A percentile compares a stretch with the other conserved stretches of the same genome.
Evolutionary conservation across 2,329 filamentous ascomycete species (phyloP).

Genomic region (Monosporascus sp.): DNA sequence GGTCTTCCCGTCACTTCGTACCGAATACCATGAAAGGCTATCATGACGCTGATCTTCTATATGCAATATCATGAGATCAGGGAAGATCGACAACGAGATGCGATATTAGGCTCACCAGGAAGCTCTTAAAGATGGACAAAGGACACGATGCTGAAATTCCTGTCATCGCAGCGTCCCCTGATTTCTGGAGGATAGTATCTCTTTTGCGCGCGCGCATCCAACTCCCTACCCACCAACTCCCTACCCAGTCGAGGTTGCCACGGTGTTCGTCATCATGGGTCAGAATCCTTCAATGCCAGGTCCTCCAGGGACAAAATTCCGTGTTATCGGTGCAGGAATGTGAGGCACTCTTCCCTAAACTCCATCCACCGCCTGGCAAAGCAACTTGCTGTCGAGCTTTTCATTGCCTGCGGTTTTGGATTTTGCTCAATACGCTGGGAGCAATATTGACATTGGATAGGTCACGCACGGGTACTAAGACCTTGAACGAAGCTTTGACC

Average conservation of each 20-base stretch:
- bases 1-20: background rate
- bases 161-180: background rate
- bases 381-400: too few species aligned
- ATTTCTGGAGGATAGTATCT: background rate
- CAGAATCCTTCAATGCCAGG: conserved; percentile 26
- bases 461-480: conserved; percentile 33
- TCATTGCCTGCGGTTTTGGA: background rate
- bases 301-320: conserved; percentile 28
- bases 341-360: conserved; percentile 14
- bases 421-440: background rate
- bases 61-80: background rate
- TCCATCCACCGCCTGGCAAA: background rate
- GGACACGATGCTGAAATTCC: background rate
- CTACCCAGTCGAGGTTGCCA: background rate
- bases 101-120: background rate
- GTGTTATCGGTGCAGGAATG: conserved; percentile 32
- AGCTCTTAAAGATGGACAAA: background rate
- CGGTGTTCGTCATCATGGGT: conserved; percentile 20
- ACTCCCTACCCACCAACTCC: background rate
- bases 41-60: background rate
- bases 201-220: background rate
- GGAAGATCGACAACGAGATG: background rate
- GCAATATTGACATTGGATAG: conserved; percentile 14
- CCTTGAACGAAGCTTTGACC: conserved; percentile 31
- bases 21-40: background rate